Evolutionary conservation across 192 early-diverging fungal species (phyloP), one percentile per base, ranked within the genome.

Genomic region (Coemansia sp.): DNA sequence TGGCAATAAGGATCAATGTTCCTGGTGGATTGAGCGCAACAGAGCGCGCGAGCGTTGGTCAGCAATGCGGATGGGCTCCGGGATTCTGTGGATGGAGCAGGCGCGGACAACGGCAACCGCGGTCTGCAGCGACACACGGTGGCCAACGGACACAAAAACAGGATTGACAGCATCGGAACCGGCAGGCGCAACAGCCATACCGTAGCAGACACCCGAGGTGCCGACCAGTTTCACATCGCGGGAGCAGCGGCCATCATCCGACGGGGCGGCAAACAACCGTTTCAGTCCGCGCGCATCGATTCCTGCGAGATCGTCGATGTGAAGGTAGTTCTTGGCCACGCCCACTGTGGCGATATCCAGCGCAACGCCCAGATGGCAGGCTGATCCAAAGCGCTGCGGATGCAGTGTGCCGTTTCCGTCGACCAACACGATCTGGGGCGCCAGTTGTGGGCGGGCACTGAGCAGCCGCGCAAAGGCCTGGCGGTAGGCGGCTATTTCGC

Each of bases 351-450:
- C 93, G 19, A 94, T 72, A 62, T 89, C 77, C 7, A 87, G 71
- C 22, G 87, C 63, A 0, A 94, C 89, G 12, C 94, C 92, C 39
- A 93, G 57, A 64, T 97, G 95, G 56, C 90, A 90, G 16, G 96
- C 96, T 0, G 92, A 86, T 22, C 96, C 96, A 68, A 95, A 97
- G 41, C 77, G 72, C 12, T 94, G 87, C 17, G 95, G 95, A 70
- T 98, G 96, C 56, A 97, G 73, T 19, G 82, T 73, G 12, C 95
- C 95, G 65, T 95, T 94, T 25, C 94, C 95, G 77, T 95, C 95
- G 0, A 97, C 92, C 7, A 95, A 63, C 13, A 95, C 83, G 7
- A 93, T 77, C 72, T 95, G 93, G 9, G 94, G 91, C 60, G 79
- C 85, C 37, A 92, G 65, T 6, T 88, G 70, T 2, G 91, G 89